Conservation (phyloP, 768 basidiomycete species). For the Leccinum disarticulatum region DNA sequence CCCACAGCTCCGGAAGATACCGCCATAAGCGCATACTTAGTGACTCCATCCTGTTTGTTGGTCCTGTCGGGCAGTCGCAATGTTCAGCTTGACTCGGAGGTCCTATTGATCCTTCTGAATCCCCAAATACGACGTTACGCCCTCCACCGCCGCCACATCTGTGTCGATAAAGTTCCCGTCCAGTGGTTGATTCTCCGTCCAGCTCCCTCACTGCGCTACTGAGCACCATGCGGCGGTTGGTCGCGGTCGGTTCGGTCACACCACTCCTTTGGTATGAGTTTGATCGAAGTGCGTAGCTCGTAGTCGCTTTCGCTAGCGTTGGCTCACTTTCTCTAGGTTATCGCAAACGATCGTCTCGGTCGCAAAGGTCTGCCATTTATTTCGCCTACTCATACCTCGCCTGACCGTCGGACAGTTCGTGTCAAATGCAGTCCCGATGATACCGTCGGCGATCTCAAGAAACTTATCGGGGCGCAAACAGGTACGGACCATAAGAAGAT, state of each 20-base stretch:
- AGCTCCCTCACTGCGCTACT: too few species aligned
- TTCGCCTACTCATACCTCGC: neutral
- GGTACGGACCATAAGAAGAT: too few species aligned
- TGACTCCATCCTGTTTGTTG: too few species aligned
- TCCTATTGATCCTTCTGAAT: too few species aligned
- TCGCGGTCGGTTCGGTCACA: too few species aligned
- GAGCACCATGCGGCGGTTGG: too few species aligned
- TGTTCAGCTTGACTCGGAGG: too few species aligned
- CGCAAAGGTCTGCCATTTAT: conserved; percentile 67
- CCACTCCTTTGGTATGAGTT: conserved; percentile 36
- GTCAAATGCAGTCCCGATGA: conserved; percentile 96
- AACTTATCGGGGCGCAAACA: conserved; percentile 93
- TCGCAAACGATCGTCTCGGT: conserved; percentile 94
- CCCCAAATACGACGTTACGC: too few species aligned
- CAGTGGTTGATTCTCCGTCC: too few species aligned
- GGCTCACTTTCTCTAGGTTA: conserved; percentile 53
- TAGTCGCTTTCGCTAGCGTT: neutral
- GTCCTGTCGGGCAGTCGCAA: too few species aligned
- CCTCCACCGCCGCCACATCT: too few species aligned
- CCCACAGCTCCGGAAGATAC: conserved; percentile 40
- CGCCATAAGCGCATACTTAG: conserved; percentile 44
- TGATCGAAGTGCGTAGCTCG: conserved; percentile 49
- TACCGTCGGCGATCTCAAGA: conserved; percentile 96
- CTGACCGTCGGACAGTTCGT: conserved; percentile 58
- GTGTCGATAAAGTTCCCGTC: too few species aligned